phyloP scores from a whole-genome alignment of 352 stramenopile genomes.

The Pythium periplocum region DNA sequence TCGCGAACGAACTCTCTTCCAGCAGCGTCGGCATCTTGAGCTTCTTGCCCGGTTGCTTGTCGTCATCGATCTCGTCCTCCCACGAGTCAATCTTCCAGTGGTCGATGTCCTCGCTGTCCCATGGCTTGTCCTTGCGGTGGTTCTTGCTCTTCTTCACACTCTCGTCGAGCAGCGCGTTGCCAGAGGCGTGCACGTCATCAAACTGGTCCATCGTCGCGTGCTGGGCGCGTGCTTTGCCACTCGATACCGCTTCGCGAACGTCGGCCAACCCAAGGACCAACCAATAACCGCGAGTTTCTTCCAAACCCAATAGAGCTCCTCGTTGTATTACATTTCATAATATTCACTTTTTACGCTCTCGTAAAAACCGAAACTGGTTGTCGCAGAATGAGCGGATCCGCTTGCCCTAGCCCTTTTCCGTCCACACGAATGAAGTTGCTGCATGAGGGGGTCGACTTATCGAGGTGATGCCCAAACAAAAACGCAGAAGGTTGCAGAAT shows the following conservation, averaged over 20 bases:
- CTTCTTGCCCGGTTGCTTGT: slow-evolving; percentile 70
- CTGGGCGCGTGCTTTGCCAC: background rate
- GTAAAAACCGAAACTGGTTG: slow-evolving; percentile 1
- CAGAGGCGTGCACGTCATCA: slow-evolving; percentile 30
- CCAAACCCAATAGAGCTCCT: too few species aligned
- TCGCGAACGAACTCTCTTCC: slow-evolving; percentile 99
- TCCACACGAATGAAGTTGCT: slow-evolving; percentile 4
- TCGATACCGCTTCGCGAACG: slow-evolving; percentile 9
- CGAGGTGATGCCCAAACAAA: too few species aligned
- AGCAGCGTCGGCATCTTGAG: slow-evolving; percentile 84
- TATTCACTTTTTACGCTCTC: too few species aligned
- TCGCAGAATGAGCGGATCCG: slow-evolving; percentile 13
- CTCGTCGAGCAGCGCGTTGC: slow-evolving; percentile 25
- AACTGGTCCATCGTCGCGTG: slow-evolving; percentile 57
- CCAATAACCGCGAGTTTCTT: slow-evolving; percentile 5
- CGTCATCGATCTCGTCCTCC: slow-evolving; percentile 72
- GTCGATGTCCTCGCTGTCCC: slow-evolving; percentile 97
- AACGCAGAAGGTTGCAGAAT: too few species aligned
- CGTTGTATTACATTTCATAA: too few species aligned
- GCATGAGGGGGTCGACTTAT: background rate
- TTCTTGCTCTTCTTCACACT: slow-evolving; percentile 79
- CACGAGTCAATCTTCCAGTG: slow-evolving; percentile 97
- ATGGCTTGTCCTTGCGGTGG: slow-evolving; percentile 99
- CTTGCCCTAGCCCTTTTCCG: slow-evolving; percentile 13
- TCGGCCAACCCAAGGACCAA: slow-evolving; percentile 19